These are phyloP conservation scores for Diospyros kaki DNA, from an alignment of 148 eudicot species.

Conservation along the genomic window DNA sequence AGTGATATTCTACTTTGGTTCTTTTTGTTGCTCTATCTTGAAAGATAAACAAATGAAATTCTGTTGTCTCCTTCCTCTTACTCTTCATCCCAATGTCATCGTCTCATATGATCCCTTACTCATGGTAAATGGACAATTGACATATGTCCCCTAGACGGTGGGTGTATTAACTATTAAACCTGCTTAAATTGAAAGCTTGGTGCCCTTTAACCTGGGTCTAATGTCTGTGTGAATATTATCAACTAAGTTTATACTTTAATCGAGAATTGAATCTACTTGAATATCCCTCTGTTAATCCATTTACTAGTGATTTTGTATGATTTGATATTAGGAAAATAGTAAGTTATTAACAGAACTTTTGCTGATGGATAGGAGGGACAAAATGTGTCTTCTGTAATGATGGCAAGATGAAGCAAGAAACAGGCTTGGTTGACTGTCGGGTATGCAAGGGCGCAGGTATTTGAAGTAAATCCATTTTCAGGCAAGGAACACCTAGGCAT, in stretches of 20 bases:
- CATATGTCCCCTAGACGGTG: too few relatives aligned
- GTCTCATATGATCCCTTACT: too few relatives aligned
- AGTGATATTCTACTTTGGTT: too few relatives aligned
- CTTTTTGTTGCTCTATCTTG: too few relatives aligned
- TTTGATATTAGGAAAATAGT: background rate
- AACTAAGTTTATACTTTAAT: background rate
- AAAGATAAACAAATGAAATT: too few relatives aligned
- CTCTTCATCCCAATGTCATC: too few relatives aligned
- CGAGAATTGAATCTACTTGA: background rate
- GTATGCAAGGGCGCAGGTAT: slow-evolving; percentile 73
- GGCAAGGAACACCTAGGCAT: background rate
- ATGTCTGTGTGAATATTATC: background rate
- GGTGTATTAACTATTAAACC: too few relatives aligned
- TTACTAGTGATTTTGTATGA: slow-evolving; percentile 11
- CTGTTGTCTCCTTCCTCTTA: too few relatives aligned
- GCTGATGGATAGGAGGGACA: slow-evolving; percentile 70
- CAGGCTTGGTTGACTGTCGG: slow-evolving; percentile 89
- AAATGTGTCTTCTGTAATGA: slow-evolving; percentile 92
- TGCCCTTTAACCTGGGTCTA: too few relatives aligned
- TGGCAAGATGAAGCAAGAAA: slow-evolving; percentile 90
- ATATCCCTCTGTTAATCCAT: background rate
- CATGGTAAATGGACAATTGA: too few relatives aligned
- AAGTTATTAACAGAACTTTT: slow-evolving; percentile 4
- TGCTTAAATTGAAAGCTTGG: too few relatives aligned
- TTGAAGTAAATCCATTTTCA: background rate